These are phyloP conservation scores for Cadophora gregata DNA, from an alignment of 2,329 filamentous ascomycete genomes.

Conservation along the genomic window DNA sequence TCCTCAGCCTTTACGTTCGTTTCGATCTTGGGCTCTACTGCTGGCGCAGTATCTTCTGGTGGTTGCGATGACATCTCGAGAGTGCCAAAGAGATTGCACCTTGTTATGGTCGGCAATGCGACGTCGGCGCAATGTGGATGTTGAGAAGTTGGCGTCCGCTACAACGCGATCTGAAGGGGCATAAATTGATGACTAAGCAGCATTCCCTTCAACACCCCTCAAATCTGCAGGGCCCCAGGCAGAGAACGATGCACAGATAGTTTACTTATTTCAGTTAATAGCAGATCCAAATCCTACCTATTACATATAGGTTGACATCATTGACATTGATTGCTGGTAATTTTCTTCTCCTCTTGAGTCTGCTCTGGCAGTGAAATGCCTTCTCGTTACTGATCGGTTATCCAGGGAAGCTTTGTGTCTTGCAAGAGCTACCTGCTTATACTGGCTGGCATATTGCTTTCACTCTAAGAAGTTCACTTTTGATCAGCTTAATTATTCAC, in stretches of 20 bases:
- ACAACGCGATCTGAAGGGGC: neutral
- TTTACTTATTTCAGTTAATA: too few relatives aligned
- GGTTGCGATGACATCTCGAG: conserved; percentile 35
- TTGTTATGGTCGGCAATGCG: conserved; percentile 24
- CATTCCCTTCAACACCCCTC: too few relatives aligned
- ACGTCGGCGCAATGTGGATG: neutral
- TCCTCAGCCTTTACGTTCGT: conserved; percentile 18
- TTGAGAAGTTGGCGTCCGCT: neutral
- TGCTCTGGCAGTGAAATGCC: neutral
- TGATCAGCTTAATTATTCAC: neutral
- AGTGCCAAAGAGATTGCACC: neutral
- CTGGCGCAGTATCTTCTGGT: conserved; percentile 26
- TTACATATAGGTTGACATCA: too few relatives aligned
- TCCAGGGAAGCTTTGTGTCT: neutral
- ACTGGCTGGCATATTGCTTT: neutral
- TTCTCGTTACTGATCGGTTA: neutral
- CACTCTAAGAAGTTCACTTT: neutral
- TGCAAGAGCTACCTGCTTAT: neutral
- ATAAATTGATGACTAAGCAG: neutral
- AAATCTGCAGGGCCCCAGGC: too few relatives aligned
- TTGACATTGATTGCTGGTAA: neutral
- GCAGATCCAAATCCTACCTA: too few relatives aligned
- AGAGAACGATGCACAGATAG: too few relatives aligned
- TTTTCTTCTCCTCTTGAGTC: neutral
- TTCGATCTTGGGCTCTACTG: conserved; percentile 32